A percentile compares a stretch with the other conserved stretches of the same genome.
These are phyloP conservation scores for Mitragyna speciosa DNA, from an alignment of 257 asterid species.

Conservation along the genomic window DNA sequence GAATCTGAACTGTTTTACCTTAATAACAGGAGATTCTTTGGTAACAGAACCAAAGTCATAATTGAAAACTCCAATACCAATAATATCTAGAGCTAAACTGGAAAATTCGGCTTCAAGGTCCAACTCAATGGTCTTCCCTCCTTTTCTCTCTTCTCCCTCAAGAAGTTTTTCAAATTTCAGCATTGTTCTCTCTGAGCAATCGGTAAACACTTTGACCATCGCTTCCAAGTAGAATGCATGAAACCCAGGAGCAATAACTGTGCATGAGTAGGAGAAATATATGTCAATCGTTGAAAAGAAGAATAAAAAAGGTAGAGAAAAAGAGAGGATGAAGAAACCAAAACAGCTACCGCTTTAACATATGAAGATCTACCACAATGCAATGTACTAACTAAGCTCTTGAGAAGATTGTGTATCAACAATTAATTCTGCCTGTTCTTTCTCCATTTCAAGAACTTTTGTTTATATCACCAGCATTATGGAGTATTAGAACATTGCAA, in stretches of 20 bases:
- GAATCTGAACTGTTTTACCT: constrained; percentile 45
- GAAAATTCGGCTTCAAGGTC: constrained; percentile 97
- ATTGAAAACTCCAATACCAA: constrained; percentile 91
- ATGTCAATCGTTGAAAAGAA: not conserved
- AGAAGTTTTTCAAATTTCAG: constrained; percentile 68
- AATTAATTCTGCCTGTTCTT: not conserved
- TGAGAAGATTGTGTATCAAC: too few species aligned
- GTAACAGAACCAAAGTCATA: constrained; percentile 94
- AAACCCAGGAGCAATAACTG: constrained; percentile 96
- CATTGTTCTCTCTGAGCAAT: constrained; percentile 75
- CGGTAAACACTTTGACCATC: constrained; percentile 78
- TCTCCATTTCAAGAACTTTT: not conserved
- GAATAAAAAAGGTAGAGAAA: not conserved
- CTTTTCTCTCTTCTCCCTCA: constrained; percentile 49
- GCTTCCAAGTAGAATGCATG: constrained; percentile 92
- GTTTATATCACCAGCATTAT: not conserved
- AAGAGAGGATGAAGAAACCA: not conserved
- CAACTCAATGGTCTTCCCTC: constrained; percentile 54
- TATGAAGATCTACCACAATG: not conserved
- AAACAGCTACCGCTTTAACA: not conserved
- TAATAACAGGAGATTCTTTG: constrained; percentile 91
- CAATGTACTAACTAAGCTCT: not conserved
- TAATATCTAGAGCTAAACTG: constrained; percentile 88
- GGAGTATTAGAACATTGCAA: not conserved
- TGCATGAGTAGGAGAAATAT: not conserved